Evolutionary conservation across 306 rosid species (phyloP).

Genomic region (Prinsepia uniflora): DNA sequence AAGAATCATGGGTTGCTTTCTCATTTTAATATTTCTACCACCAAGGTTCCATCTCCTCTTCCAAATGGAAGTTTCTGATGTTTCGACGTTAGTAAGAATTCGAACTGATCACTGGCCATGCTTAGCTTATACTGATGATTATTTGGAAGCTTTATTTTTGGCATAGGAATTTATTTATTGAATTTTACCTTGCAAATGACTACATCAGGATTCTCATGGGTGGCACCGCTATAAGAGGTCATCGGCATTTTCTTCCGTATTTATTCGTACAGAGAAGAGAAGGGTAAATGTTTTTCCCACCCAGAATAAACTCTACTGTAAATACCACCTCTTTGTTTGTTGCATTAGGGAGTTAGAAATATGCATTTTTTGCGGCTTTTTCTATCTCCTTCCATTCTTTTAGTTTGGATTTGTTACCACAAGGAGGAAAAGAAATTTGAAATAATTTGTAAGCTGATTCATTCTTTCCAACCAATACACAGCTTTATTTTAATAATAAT

Average conservation of each 20-base stretch:
- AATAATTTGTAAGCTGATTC: conserved; percentile 10
- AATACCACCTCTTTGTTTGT: conserved; percentile 17
- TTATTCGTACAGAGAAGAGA: conserved; percentile 22
- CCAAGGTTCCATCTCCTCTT: conserved; percentile 96
- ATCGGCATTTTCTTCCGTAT: conserved; percentile 20
- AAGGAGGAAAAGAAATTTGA: neutral
- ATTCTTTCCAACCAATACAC: neutral
- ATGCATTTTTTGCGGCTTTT: conserved; percentile 12
- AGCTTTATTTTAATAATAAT: neutral
- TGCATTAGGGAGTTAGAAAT: neutral
- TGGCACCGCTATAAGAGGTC: neutral
- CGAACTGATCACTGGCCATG: conserved; percentile 98
- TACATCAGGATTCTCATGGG: conserved; percentile 1
- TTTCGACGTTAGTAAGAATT: conserved; percentile 82
- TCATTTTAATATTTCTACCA: conserved; percentile 81
- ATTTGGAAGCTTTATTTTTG: conserved; percentile 84
- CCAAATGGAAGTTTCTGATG: conserved; percentile 84
- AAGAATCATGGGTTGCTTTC: conserved; percentile 65
- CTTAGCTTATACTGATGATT: conserved; percentile 93
- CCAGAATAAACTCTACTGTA: conserved; percentile 23
- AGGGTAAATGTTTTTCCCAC: conserved; percentile 24
- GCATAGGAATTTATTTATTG: conserved; percentile 28
- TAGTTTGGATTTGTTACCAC: neutral
- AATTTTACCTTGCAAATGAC: neutral
- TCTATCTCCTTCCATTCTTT: neutral